Base-by-base conservation (phyloP, 768 basidiomycete genomes). In the Psilocybe cubensis region DNA sequence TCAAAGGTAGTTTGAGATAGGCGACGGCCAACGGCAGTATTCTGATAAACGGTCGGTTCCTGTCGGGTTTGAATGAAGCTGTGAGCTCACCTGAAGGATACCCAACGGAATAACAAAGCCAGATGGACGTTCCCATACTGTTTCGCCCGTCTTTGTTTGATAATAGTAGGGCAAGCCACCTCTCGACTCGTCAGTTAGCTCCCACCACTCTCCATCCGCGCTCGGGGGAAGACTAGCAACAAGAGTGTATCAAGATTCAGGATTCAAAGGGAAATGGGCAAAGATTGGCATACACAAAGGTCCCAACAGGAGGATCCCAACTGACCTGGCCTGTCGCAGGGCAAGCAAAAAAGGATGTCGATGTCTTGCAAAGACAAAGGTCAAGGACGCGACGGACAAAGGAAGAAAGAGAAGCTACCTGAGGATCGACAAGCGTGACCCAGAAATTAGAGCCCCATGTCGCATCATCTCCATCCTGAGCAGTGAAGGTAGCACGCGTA, bases 151-250 rank as follows among this genome's bases (percentile, higher is more conserved):
- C 71, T 93, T 89, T 9, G 94, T 97, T 66, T 96, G 94, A 73
- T 96, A 96, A 74, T 94, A 98, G 70, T 98, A 98, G 3, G 91
- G 86, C 54, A 94, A 77, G 27, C 92, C 92, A 43, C 87, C 89
- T 50, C 92, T 82, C 43, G 87, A 83, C 33, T 93, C 90, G 69
- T 98, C 95, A 43, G 79, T 79, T 57, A 97, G 81, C 72, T 97
- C 95, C 95, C 95, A 98, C 94, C 95, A 97, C 70, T 96, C 94
- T 40, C 95, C 94, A 42, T 91, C 86, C 3, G 83, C 80, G 62
- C 80, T 90, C 4, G 92, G 90, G 45, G 95, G 95, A 43, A 96
- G 77, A 47, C 92, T 94, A 64, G 4, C 7, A 5, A 25, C 40
- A 53, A 50, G 42, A 61, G 33, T 31, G 58, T 23, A 24, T 23